A percentile compares a stretch with the other conserved stretches of the same genome.
Conservation (phyloP, 2,329 filamentous ascomycete genomes). For the Xylariaceae sp. region DNA sequence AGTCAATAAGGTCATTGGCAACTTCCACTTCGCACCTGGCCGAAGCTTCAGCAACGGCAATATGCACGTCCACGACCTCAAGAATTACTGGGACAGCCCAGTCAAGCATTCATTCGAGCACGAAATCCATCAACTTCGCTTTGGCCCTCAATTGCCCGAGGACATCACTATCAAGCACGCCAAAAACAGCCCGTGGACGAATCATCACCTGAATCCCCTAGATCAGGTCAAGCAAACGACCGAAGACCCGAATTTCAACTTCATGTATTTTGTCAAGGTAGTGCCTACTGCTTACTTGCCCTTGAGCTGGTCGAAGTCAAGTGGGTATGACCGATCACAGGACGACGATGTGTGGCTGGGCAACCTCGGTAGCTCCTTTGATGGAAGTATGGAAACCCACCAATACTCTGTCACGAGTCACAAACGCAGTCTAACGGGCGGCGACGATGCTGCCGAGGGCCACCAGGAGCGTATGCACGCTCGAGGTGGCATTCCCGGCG, state of each 20-base stretch:
- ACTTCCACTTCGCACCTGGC: slow-evolving; percentile 96
- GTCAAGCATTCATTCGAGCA: slow-evolving; percentile 85
- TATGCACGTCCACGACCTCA: slow-evolving; percentile 95
- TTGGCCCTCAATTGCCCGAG: slow-evolving; percentile 86
- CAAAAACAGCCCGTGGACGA: slow-evolving; percentile 65
- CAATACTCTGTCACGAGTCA: slow-evolving; percentile 98
- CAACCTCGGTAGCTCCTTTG: slow-evolving; percentile 57
- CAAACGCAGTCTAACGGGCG: slow-evolving; percentile 80
- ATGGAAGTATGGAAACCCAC: slow-evolving; percentile 91
- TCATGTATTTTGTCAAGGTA: slow-evolving; percentile 99
- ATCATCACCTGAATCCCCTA: slow-evolving; percentile 88
- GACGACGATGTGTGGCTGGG: slow-evolving; percentile 62
- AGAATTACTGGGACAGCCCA: slow-evolving; percentile 82
- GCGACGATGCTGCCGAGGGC: slow-evolving; percentile 78
- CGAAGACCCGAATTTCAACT: slow-evolving; percentile 83
- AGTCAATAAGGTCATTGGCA: slow-evolving; percentile 97
- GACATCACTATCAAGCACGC: slow-evolving; percentile 55
- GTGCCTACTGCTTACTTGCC: slow-evolving; percentile 94
- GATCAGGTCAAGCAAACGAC: slow-evolving; percentile 76
- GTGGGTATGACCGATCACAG: slow-evolving; percentile 27
- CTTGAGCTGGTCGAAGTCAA: slow-evolving; percentile 66
- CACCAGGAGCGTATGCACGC: slow-evolving; percentile 92
- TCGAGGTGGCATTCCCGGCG: slow-evolving; percentile 86
- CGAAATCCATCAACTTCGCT: slow-evolving; percentile 81
- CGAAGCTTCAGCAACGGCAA: slow-evolving; percentile 95